Evolutionary conservation across 2,329 filamentous ascomycete genomes (phyloP).

Genomic region (Colletotrichum tanaceti): DNA sequence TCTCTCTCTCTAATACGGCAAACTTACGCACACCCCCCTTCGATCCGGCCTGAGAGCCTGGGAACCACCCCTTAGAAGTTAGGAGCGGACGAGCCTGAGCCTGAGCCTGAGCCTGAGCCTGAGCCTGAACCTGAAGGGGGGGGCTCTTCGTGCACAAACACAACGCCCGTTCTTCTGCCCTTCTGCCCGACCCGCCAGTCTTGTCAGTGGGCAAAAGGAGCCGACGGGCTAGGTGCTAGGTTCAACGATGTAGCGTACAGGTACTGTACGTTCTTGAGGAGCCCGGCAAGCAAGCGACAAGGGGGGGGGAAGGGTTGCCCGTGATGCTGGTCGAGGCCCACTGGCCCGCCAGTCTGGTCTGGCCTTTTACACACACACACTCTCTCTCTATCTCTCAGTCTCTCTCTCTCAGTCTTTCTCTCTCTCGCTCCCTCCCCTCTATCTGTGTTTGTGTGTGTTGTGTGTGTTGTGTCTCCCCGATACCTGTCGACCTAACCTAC

Average conservation of each 20-base stretch:
- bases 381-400: no score
- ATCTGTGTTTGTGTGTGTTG: not conserved
- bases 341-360: conserved; percentile 18
- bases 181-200: conserved; percentile 22
- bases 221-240: no score
- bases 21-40: conserved; percentile 32
- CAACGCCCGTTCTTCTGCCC: conserved; percentile 12
- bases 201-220: conserved; percentile 1
- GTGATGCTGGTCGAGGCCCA: conserved; percentile 20
- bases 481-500: conserved; percentile 19
- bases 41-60: conserved; percentile 11
- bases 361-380: not conserved
- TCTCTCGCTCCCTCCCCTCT: not conserved
- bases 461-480: no score
- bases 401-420: not conserved
- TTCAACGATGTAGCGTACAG: no score
- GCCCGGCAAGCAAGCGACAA: conserved; percentile 18
- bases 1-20: conserved; percentile 24
- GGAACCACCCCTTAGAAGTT: not conserved
- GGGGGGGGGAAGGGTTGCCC: not conserved
- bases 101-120: no score
- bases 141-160: not conserved
- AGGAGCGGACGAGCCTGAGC: conserved; percentile 16
- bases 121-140: no score
- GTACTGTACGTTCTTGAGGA: not conserved